A percentile compares a stretch with the other conserved stretches of the same genome.
Evolutionary conservation across 257 asterid species (phyloP).

Genomic region (Eustoma russellianum): DNA sequence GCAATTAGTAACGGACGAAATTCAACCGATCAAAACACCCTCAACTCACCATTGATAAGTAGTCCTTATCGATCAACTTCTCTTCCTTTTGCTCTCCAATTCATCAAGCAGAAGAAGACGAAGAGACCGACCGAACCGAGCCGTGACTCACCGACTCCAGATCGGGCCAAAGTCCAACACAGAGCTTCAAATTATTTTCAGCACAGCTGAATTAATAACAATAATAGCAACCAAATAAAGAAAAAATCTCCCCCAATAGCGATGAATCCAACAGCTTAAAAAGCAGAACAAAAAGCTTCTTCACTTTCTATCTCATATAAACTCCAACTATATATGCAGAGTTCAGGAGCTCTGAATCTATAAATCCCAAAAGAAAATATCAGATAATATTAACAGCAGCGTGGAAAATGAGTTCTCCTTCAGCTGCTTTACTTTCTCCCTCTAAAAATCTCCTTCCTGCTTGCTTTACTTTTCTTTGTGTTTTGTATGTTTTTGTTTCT

Average conservation of each 20-base stretch:
- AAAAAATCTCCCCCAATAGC: not conserved
- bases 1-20: constrained; percentile 22
- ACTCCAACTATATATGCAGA: not conserved
- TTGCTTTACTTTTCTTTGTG: not conserved
- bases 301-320: constrained; percentile 10
- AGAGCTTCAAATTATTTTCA: constrained; percentile 13
- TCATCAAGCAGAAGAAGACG: constrained; percentile 48
- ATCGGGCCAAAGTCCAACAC: constrained; percentile 42
- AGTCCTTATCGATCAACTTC: constrained; percentile 53
- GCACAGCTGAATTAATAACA: constrained; percentile 8
- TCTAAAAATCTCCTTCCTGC: constrained; percentile 7
- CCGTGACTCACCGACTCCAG: constrained; percentile 48
- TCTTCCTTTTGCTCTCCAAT: constrained; percentile 43
- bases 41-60: constrained; percentile 55
- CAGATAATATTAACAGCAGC: constrained; percentile 2
- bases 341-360: not conserved
- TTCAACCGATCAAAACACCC: constrained; percentile 18
- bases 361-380: not conserved
- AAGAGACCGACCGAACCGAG: constrained; percentile 5
- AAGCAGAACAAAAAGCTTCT: constrained; percentile 7
- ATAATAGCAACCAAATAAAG: constrained; percentile 11
- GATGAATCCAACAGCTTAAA: constrained; percentile 2
- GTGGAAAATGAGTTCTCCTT: constrained; percentile 2
- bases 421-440: constrained; percentile 10
- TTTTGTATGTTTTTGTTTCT: constrained; percentile 9